phyloP scores from a whole-genome alignment of 331 rosid genomes.

The Quercus phellos region DNA sequence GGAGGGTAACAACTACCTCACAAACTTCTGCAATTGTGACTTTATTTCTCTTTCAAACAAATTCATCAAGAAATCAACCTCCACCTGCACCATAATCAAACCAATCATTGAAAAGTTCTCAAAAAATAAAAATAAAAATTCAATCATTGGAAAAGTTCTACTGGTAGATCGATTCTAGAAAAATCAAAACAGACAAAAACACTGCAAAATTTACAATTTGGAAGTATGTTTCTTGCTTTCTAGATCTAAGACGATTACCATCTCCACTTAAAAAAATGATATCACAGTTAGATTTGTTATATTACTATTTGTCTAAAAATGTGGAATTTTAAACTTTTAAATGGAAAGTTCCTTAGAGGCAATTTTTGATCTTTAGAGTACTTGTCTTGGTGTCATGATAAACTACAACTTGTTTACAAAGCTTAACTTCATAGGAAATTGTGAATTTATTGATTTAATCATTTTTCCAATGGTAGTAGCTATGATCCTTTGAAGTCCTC shows the following conservation, averaged over 20 bases:
- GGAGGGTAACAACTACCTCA: conserved; percentile 25
- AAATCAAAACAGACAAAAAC: not conserved
- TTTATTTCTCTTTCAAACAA: conserved; percentile 47
- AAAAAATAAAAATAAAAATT: too few species aligned
- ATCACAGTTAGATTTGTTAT: too few species aligned
- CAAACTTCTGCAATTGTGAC: conserved; percentile 37
- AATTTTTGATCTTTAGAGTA: not conserved
- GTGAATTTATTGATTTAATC: not conserved
- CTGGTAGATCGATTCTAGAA: not conserved
- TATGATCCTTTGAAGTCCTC: too few species aligned
- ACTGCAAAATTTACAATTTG: not conserved
- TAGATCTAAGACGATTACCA: too few species aligned
- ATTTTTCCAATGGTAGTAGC: too few species aligned
- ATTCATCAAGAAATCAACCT: conserved; percentile 58
- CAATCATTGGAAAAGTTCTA: too few species aligned
- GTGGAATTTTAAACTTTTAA: not conserved
- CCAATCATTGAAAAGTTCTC: not conserved
- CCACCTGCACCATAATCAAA: conserved; percentile 43
- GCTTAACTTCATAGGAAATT: not conserved
- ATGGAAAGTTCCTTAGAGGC: not conserved
- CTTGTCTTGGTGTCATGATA: not conserved
- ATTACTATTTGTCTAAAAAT: too few species aligned
- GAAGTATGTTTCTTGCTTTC: too few species aligned
- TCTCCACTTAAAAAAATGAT: too few species aligned
- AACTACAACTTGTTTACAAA: too few species aligned